Conservation (phyloP, 2,329 filamentous ascomycete species). For the Alternaria arbusti region DNA sequence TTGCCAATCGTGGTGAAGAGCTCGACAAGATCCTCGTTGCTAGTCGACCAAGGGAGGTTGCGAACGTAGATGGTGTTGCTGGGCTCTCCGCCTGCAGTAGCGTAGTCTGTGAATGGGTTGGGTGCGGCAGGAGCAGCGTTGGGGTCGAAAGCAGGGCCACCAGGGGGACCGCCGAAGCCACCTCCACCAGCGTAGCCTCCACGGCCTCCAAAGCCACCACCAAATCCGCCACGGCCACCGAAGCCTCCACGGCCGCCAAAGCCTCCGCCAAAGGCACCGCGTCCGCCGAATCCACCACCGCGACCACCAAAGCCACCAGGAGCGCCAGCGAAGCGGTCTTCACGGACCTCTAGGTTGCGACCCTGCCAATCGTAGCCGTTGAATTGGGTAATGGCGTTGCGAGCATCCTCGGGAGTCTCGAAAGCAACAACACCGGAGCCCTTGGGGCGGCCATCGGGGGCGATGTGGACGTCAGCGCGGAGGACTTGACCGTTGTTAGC, state of each 20-base stretch:
- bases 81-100: conserved; percentile 83
- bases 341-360: conserved; percentile 88
- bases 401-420: conserved; percentile 91
- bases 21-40: conserved; percentile 95
- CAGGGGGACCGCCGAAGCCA: conserved; percentile 49
- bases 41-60: conserved; percentile 98
- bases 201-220: conserved; percentile 58
- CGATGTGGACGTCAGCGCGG: conserved; percentile 92
- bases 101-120: conserved; percentile 93
- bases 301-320: conserved; percentile 47
- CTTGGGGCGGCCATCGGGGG: conserved; percentile 91
- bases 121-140: conserved; percentile 63
- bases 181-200: conserved; percentile 38
- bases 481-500: conserved; percentile 65
- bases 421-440: conserved; percentile 97
- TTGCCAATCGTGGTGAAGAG: conserved; percentile 98
- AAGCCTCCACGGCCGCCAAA: conserved; percentile 49
- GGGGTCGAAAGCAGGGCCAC: conserved; percentile 55
- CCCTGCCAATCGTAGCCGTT: conserved; percentile 99
- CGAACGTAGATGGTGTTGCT: conserved; percentile 90
- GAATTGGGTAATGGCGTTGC: conserved; percentile 95
- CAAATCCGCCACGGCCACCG: conserved; percentile 61
- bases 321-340: conserved; percentile 86
- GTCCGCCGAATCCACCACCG: conserved; percentile 47
- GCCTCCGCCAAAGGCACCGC: conserved; percentile 33